phyloP scores from a whole-genome alignment of 1,284 basidiomycete species.

The Tylopilus sp. region DNA sequence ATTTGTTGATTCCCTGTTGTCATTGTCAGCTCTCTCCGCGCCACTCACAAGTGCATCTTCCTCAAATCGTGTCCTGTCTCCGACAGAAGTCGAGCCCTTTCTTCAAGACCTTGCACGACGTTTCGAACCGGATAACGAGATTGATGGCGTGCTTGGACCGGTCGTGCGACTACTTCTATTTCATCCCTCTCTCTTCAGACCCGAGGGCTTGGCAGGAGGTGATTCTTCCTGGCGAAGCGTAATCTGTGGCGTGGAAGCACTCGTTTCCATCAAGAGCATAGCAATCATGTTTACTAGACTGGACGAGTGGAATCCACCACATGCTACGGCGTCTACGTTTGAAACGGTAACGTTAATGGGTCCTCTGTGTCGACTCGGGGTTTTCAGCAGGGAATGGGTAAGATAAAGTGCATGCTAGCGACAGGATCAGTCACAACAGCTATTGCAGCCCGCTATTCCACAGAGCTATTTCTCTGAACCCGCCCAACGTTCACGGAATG shows the following conservation, averaged over 20 bases:
- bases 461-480: slow-evolving; percentile 82
- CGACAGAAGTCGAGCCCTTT: slow-evolving; percentile 66
- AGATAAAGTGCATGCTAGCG: slow-evolving; percentile 32
- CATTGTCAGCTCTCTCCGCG: slow-evolving; percentile 57
- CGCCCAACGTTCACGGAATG: slow-evolving; percentile 66
- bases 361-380: slow-evolving; percentile 75
- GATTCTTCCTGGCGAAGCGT: slow-evolving; percentile 85
- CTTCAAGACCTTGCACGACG: slow-evolving; percentile 67
- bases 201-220: slow-evolving; percentile 64
- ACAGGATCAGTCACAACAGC: slow-evolving; percentile 6
- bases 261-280: slow-evolving; percentile 81
- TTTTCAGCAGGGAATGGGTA: slow-evolving; percentile 87
- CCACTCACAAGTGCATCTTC: slow-evolving; percentile 38
- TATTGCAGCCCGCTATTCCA: slow-evolving; percentile 68
- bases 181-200: slow-evolving; percentile 57
- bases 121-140: slow-evolving; percentile 61
- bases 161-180: slow-evolving; percentile 58
- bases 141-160: slow-evolving; percentile 54
- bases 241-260: slow-evolving; percentile 74
- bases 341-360: slow-evolving; percentile 72
- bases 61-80: slow-evolving; percentile 30
- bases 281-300: slow-evolving; percentile 75
- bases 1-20: slow-evolving; percentile 74
- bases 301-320: slow-evolving; percentile 65
- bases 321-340: slow-evolving; percentile 56